Evolutionary conservation across 768 basidiomycete species (phyloP).

Genomic region (Hygrocybe punicea): DNA sequence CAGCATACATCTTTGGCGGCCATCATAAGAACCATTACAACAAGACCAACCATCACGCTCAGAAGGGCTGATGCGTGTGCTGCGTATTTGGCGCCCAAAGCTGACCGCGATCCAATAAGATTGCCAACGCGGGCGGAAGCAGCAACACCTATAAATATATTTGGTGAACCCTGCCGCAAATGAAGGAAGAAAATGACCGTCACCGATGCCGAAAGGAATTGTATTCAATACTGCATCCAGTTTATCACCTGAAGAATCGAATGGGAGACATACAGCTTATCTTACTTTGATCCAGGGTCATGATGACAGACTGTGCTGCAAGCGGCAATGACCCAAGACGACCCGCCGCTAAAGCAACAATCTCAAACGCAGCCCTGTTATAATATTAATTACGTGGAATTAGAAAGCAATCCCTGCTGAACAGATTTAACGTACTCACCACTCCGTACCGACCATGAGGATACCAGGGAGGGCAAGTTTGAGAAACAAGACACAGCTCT

Average conservation of each 20-base stretch:
- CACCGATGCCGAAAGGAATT: conserved; percentile 70
- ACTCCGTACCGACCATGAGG: conserved; percentile 77
- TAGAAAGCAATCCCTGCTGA: not conserved
- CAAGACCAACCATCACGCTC: conserved; percentile 55
- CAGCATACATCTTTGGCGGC: conserved; percentile 45
- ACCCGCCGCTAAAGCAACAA: conserved; percentile 75
- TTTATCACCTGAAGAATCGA: not conserved
- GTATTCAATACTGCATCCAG: conserved; percentile 56
- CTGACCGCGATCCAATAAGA: conserved; percentile 57
- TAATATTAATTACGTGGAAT: not conserved
- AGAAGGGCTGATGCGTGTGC: conserved; percentile 63
- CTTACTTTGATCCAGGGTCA: conserved; percentile 74
- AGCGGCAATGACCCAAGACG: conserved; percentile 62
- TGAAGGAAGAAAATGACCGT: not conserved
- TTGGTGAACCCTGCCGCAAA: not conserved
- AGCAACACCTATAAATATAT: conserved; percentile 40
- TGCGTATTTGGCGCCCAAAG: conserved; percentile 50
- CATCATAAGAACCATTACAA: conserved; percentile 60
- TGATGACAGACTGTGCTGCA: conserved; percentile 74
- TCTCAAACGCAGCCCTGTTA: conserved; percentile 74
- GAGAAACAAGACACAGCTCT: conserved; percentile 56
- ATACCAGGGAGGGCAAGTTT: conserved; percentile 73
- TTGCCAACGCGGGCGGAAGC: conserved; percentile 73
- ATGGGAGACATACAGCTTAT: not conserved
- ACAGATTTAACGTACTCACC: conserved; percentile 39